Conservation (phyloP, 805 yeast genomes). For the Pichia californica region DNA sequence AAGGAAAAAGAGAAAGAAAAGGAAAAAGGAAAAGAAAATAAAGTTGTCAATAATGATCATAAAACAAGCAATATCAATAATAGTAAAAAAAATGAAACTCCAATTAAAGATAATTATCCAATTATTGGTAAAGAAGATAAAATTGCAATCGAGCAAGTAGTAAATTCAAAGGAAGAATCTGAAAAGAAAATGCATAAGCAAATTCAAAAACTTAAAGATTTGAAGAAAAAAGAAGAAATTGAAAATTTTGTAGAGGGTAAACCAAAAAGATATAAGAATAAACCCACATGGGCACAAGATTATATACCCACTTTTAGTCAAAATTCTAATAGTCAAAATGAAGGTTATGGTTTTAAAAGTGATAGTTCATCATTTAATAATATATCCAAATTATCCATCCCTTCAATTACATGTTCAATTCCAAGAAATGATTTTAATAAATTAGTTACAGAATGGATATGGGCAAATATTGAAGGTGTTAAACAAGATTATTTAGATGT, state of each 20-base stretch:
- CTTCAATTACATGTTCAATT: slow-evolving; percentile 64
- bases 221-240: slow-evolving; percentile 23
- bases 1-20: slow-evolving; percentile 13
- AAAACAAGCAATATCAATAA: too few species aligned
- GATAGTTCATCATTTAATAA: slow-evolving; percentile 10
- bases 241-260: slow-evolving; percentile 27
- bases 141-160: background rate
- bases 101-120: background rate
- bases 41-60: too few species aligned
- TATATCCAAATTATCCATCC: slow-evolving; percentile 21
- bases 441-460: slow-evolving; percentile 83
- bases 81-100: too few species aligned
- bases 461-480: slow-evolving; percentile 68
- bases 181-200: slow-evolving; percentile 18
- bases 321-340: slow-evolving; percentile 4
- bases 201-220: slow-evolving; percentile 22
- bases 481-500: slow-evolving; percentile 37
- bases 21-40: slow-evolving; percentile 29
- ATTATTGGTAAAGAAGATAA: background rate
- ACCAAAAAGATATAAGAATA: slow-evolving; percentile 55
- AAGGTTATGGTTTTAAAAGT: slow-evolving; percentile 1
- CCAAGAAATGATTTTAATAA: slow-evolving; percentile 79
- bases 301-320: slow-evolving; percentile 42
- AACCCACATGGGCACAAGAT: slow-evolving; percentile 82
- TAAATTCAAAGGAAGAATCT: background rate